Evolutionary conservation across 1,284 basidiomycete genomes (phyloP).

Genomic region (Coriolopsis trogii): DNA sequence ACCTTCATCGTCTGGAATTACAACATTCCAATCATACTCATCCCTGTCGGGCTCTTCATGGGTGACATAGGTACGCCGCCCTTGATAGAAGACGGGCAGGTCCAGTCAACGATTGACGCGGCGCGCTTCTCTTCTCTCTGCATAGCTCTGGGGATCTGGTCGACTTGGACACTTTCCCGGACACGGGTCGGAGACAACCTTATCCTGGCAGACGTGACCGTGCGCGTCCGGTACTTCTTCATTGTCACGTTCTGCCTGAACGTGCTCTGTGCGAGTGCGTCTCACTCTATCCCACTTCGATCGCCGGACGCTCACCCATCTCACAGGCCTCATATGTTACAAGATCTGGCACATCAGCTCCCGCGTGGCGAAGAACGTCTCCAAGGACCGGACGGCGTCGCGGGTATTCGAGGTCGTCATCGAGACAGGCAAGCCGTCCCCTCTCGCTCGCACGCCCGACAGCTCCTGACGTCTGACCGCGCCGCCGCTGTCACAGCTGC

Average conservation of each 20-base stretch:
- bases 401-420: not conserved
- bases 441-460: not conserved
- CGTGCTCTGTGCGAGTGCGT: not conserved
- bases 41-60: constrained; percentile 2
- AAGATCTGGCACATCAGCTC: not conserved
- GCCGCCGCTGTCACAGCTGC: not conserved
- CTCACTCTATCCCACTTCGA: too few species aligned
- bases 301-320: not conserved
- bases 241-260: not conserved
- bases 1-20: constrained; percentile 4
- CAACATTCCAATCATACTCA: not conserved
- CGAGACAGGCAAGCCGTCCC: not conserved
- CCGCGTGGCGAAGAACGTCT: not conserved
- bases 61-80: not conserved
- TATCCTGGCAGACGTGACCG: not conserved
- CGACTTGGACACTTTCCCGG: not conserved
- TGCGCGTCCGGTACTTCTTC: not conserved
- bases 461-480: not conserved
- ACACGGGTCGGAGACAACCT: not conserved
- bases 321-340: not conserved
- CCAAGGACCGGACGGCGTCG: not conserved
- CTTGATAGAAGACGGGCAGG: too few species aligned
- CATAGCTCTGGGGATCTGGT: not conserved
- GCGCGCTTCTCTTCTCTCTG: not conserved
- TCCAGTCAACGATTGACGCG: too few species aligned